Base-by-base conservation (phyloP, 2,329 filamentous ascomycete genomes). In the Trichothecium roseum region DNA sequence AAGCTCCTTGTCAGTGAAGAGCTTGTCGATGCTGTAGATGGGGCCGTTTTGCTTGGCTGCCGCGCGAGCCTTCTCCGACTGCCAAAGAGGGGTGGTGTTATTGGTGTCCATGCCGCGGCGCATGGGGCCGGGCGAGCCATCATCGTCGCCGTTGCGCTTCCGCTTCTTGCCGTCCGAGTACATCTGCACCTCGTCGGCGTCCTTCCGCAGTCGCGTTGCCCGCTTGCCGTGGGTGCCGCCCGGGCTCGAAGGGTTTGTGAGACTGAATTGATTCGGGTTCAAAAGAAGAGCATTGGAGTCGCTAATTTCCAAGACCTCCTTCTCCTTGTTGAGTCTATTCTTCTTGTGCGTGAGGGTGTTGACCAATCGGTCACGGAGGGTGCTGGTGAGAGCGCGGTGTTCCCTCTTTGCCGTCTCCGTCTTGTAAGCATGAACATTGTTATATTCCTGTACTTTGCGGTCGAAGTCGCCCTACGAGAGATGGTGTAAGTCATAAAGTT, bases 1-100 rank as follows among this genome's bases (percentile, higher is more conserved):
- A 20, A 82, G 64, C 56, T 82, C 78, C 55, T 78, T 81, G 46
- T 82, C 78, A 0, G 77, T 81, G 34, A 82, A 82, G 27, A 82
- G 68, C 59, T 81, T 81, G 46, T 81, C 76, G 40, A 82, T 72
- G 50, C 72, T 80, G 52, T 78, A 80, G 2, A 76, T 57, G 0
- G 74, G 68, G 8, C 72, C 75, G 15, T 72, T 68, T 46, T 75
- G 68, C 50, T 72, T 71, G 38, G 69, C 60, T 37, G 63, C 59
- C 38, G 61, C 58, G 44, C 67, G 63, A 35, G 74, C 59, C 49
- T 73, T 70, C 45, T 80, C 76, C 34, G 65, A 72, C 48, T 74
- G 71, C 74, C 75, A 80, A 17, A 79, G 58, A 6, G 74, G 65
- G 2, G 76, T 81, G 20, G 68, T 75, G 45, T 63, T 70, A 37